phyloP scores from a whole-genome alignment of 2,329 filamentous ascomycete genomes.

The Colletotrichum cordylinicola region DNA sequence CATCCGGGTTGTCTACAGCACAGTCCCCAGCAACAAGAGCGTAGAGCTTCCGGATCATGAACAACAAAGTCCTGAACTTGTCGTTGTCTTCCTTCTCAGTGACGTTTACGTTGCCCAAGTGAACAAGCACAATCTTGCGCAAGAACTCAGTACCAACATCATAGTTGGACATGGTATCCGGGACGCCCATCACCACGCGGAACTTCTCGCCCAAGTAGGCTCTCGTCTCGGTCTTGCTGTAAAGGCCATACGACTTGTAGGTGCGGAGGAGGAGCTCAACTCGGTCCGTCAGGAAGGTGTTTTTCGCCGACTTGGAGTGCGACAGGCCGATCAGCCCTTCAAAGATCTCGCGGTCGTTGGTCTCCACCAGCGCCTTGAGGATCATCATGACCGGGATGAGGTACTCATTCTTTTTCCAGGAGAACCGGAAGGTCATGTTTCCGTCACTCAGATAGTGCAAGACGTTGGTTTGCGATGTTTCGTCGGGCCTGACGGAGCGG shows the following conservation, averaged over 20 bases:
- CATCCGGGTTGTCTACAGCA: conserved; percentile 93
- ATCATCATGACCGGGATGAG: conserved; percentile 98
- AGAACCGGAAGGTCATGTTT: conserved; percentile 96
- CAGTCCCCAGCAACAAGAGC: conserved; percentile 92
- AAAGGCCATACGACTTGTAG: conserved; percentile 88
- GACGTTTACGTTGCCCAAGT: conserved; percentile 85
- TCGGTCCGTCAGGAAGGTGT: conserved; percentile 94
- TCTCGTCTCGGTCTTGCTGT: conserved; percentile 81
- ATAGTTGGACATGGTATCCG: conserved; percentile 84
- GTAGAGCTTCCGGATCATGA: conserved; percentile 97
- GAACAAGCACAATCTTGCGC: conserved; percentile 86
- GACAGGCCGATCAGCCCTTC: conserved; percentile 86
- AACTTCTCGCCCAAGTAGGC: conserved; percentile 92
- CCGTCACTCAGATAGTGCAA: conserved; percentile 95
- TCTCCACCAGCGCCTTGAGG: conserved; percentile 91
- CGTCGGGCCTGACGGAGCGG: conserved; percentile 92
- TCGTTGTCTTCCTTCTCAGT: conserved; percentile 84
- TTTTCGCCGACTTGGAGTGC: conserved; percentile 78
- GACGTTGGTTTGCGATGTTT: conserved; percentile 97
- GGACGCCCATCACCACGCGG: conserved; percentile 82
- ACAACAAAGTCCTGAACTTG: conserved; percentile 92
- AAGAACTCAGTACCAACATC: conserved; percentile 92
- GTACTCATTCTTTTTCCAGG: conserved; percentile 97
- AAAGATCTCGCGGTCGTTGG: conserved; percentile 95
- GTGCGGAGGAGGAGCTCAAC: conserved; percentile 91